Evolutionary conservation across 2,329 filamentous ascomycete species (phyloP).

Genomic region (Talaromyces sp.): DNA sequence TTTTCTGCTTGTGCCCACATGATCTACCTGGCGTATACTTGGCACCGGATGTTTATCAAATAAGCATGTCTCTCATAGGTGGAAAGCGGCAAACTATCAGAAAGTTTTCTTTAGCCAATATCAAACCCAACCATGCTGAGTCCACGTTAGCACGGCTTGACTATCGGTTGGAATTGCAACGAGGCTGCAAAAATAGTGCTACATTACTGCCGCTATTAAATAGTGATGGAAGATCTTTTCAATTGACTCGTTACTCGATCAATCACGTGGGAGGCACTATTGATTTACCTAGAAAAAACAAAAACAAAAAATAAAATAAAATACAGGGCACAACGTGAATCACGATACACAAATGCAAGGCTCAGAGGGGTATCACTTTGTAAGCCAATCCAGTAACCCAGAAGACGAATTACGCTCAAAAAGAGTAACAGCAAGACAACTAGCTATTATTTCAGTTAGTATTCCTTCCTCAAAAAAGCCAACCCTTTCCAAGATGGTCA

Average conservation of each 20-base stretch:
- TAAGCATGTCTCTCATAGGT: not conserved
- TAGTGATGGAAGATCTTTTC: not conserved
- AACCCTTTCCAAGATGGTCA: conserved; percentile 8
- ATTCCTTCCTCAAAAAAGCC: conserved; percentile 9
- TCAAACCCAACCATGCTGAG: not conserved
- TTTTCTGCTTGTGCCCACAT: not conserved
- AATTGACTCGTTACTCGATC: not conserved
- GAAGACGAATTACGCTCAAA: conserved; percentile 10
- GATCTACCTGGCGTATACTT: not conserved
- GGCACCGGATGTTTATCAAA: not conserved
- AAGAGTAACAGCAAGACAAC: conserved; percentile 11
- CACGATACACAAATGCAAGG: not conserved
- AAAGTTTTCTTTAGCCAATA: not conserved
- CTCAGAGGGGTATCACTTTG: not conserved
- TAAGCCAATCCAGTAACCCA: conserved; percentile 2
- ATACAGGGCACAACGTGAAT: not conserved
- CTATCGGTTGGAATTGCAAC: not conserved
- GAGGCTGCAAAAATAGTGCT: not conserved
- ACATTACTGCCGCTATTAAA: not conserved
- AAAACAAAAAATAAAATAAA: not conserved
- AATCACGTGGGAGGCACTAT: not conserved
- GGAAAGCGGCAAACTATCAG: not conserved
- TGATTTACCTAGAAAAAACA: not conserved
- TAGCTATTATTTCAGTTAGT: conserved; percentile 9
- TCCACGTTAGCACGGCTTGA: not conserved